Evolutionary conservation across 148 eudicot genomes (phyloP).

Genomic region (Persicaria maculosa): DNA sequence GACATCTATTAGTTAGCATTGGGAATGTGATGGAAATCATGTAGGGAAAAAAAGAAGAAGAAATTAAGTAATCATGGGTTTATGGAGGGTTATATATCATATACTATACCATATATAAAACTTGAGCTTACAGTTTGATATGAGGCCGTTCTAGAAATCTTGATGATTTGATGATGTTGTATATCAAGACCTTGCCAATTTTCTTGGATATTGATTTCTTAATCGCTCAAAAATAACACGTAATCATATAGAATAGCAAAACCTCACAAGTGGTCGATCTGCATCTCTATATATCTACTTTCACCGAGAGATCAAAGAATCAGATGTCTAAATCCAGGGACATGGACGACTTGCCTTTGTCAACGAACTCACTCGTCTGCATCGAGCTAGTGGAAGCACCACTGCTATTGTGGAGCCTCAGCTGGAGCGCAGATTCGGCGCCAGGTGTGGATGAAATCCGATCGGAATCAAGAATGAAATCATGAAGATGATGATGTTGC

Average conservation of each 20-base stretch:
- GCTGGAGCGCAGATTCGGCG: background rate
- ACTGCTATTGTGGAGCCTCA: background rate
- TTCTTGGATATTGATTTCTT: slow-evolving; percentile 1
- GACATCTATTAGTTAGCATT: background rate
- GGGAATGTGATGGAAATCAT: background rate
- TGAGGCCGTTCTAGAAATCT: background rate
- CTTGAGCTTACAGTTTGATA: slow-evolving; percentile 6
- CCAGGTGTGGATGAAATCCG: background rate
- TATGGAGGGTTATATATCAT: slow-evolving; percentile 5
- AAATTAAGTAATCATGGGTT: background rate
- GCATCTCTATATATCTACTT: slow-evolving; percentile 10
- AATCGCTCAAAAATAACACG: background rate
- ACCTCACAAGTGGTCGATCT: background rate
- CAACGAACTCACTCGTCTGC: background rate
- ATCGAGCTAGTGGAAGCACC: background rate
- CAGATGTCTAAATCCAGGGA: slow-evolving; percentile 12
- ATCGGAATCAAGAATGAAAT: slow-evolving; percentile 1
- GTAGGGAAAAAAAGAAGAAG: background rate
- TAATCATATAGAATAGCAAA: background rate
- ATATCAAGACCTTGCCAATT: background rate
- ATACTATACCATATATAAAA: slow-evolving; percentile 7
- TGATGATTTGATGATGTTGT: background rate
- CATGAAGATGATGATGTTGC: background rate
- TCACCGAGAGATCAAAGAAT: slow-evolving; percentile 1
- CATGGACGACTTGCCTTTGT: slow-evolving; percentile 16